Base-by-base conservation (phyloP, 2,329 filamentous ascomycete species). In the Colletotrichum tropicale region DNA sequence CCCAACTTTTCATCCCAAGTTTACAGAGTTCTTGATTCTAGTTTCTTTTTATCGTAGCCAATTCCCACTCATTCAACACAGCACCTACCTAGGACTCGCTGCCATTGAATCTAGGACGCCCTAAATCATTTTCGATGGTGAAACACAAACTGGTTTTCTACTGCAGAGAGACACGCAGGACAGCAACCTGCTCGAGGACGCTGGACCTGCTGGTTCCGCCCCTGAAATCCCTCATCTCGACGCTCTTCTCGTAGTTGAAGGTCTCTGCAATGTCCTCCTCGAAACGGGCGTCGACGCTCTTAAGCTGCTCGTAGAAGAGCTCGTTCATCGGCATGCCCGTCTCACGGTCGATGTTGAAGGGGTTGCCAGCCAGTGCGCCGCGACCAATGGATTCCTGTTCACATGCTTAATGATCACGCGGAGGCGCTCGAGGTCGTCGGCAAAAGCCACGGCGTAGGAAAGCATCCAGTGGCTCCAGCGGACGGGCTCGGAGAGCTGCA, bases 381-480 rank as follows among this genome's bases (percentile, higher is more conserved):
- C 91, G 36, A 94, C 94, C 1, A 96, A 90, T 0, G 94, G 94
- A 75, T 84, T 87, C 82, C 86, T 87, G 84, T 97, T 98, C 76
- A 98, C 93, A n/a, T 94, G 89, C 81, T 90, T 89, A 79, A 92
- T 92, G 56, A 94, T 90, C 83, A 96, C 91, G 68, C 94, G 90
- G 77, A 98, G 88, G 68, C 95, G 91, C 87, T 97, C 91, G 38
- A 98, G 90, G 84, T 98, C 95, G 48, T 88, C 88, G 16, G 90
- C 88, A 81, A 98, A 96, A 36, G 91, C 90, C 66, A 91, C 91
- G 66, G 90, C 94, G 82, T 96, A 93, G 64, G 93, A 93, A 78
- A 98, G 86, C 82, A 98, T 88, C 93, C 93, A 96, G 81, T 97
- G 95, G 71, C 90, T 92, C 94, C 94, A 98, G 76, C 94, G 89